A percentile compares a stretch with the other conserved stretches of the same genome.
Conservation (phyloP, 805 yeast species). For the Zygosaccharomyces bailii region DNA sequence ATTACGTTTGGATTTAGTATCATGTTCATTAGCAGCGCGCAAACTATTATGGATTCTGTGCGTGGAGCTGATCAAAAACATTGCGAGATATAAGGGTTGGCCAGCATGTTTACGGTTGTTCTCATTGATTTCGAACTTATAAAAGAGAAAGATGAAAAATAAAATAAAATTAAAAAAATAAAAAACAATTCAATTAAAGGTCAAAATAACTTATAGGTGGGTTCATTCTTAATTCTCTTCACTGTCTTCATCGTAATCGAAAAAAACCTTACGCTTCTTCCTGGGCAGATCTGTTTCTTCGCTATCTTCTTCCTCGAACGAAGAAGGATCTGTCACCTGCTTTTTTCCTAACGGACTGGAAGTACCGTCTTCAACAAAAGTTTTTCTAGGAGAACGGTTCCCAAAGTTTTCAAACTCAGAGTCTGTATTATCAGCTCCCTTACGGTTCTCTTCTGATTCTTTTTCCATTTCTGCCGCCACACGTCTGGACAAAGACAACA, state of each 20-base stretch:
- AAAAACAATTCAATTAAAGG: neutral
- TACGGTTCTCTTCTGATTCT: neutral
- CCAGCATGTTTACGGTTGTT: neutral
- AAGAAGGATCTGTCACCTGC: neutral
- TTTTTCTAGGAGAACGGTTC: neutral
- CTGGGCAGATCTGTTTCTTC: constrained; percentile 7
- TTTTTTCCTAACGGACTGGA: neutral
- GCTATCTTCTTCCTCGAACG: constrained; percentile 8
- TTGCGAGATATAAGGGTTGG: constrained; percentile 38
- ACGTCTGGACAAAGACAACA: constrained; percentile 16
- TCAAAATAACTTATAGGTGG: neutral
- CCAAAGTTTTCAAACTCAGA: constrained; percentile 8
- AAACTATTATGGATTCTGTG: constrained; percentile 54
- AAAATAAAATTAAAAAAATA: neutral
- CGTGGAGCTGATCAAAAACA: constrained; percentile 44
- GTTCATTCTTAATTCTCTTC: neutral
- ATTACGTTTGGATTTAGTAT: constrained; percentile 69
- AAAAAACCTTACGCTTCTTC: constrained; percentile 30
- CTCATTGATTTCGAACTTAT: neutral
- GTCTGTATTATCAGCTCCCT: neutral
- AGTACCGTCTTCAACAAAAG: neutral
- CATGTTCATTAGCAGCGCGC: constrained; percentile 76
- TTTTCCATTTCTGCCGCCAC: constrained; percentile 15
- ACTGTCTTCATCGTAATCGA: constrained; percentile 28
- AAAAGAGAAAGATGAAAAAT: too few species aligned